A percentile compares a stretch with the other conserved stretches of the same genome.
Evolutionary conservation across 257 asterid genomes (phyloP).

Genomic region (Solanum chilense): DNA sequence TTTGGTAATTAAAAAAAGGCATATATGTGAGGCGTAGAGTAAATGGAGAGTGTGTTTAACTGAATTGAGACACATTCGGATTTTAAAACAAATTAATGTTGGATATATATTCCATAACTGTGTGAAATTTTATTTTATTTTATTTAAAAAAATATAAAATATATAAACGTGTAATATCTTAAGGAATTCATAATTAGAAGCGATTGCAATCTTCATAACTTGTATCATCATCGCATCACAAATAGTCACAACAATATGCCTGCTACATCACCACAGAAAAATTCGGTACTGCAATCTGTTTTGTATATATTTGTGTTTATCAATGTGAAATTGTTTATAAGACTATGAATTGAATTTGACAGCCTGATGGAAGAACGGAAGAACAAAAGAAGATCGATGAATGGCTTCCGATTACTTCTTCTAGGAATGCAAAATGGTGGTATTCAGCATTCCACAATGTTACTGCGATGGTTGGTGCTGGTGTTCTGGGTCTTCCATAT

Average conservation of each 20-base stretch:
- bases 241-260: neutral
- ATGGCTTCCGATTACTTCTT: slow-evolving; percentile 36
- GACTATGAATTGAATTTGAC: neutral
- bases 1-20: neutral
- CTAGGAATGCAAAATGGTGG: slow-evolving; percentile 44
- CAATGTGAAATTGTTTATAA: neutral
- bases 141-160: neutral
- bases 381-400: slow-evolving; percentile 26
- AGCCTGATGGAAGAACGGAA: slow-evolving; percentile 15
- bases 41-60: neutral
- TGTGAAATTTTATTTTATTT: neutral
- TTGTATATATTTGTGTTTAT: no score
- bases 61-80: neutral
- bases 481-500: slow-evolving; percentile 33
- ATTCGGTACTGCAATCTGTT: neutral
- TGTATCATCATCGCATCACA: neutral
- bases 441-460: slow-evolving; percentile 39
- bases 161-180: neutral
- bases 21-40: neutral
- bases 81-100: neutral
- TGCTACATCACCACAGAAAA: neutral
- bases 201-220: neutral
- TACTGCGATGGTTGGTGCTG: slow-evolving; percentile 36
- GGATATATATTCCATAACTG: neutral
- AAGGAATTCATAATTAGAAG: neutral